These are phyloP conservation scores for Batkoa obscura DNA, from an alignment of 371 early-diverging fungal species.

Conservation along the genomic window DNA sequence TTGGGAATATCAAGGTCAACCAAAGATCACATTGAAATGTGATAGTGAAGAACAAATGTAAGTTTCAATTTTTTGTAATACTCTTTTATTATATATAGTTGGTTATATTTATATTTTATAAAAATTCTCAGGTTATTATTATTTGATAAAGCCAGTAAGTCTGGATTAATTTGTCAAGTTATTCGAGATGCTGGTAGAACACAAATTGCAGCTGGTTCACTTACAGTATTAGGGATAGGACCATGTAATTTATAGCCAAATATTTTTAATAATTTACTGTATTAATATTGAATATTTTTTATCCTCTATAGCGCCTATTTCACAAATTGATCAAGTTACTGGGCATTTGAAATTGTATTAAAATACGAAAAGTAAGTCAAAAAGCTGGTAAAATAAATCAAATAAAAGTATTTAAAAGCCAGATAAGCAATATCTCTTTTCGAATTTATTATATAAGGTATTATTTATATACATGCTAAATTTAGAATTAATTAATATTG, in stretches of 20 bases:
- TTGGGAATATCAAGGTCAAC: constrained; percentile 70
- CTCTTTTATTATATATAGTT: neutral
- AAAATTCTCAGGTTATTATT: constrained; percentile 32
- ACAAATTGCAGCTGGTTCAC: constrained; percentile 88
- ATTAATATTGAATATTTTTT: neutral
- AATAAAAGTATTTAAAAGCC: no score
- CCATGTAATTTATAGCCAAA: constrained; percentile 36
- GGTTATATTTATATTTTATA: constrained; percentile 2
- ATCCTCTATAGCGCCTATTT: constrained; percentile 32
- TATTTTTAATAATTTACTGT: neutral
- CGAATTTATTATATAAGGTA: no score
- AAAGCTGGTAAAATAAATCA: no score
- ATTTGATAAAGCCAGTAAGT: constrained; percentile 39
- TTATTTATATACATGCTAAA: no score
- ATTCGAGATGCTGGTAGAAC: constrained; percentile 95
- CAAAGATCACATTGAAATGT: constrained; percentile 71
- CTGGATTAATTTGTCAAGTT: constrained; percentile 54
- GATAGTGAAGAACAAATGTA: constrained; percentile 63
- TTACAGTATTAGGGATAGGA: constrained; percentile 91
- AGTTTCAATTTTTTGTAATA: constrained; percentile 1
- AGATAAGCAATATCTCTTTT: no score
- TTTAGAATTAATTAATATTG: no score
- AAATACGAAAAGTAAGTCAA: neutral
- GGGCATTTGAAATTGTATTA: constrained; percentile 73
- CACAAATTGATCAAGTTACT: constrained; percentile 57